phyloP scores from a whole-genome alignment of 2,329 filamentous ascomycete species.

The Colletotrichum tamarilloi region DNA sequence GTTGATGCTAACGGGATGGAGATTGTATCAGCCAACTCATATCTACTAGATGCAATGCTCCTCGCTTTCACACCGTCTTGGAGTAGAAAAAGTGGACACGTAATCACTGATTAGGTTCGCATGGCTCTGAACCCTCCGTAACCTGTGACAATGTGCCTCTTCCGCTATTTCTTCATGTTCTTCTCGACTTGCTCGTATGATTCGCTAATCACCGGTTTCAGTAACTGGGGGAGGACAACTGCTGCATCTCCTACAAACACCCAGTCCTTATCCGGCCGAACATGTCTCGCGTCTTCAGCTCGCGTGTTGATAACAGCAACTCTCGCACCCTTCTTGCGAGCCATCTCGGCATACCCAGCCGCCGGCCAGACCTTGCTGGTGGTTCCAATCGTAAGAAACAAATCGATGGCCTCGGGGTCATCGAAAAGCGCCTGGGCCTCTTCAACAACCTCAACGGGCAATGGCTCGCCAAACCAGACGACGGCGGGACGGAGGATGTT shows the following conservation, averaged over 20 bases:
- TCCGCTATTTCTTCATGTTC: no score
- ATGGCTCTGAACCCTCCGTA: no score
- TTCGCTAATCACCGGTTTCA: slow-evolving; percentile 30
- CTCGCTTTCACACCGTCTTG: no score
- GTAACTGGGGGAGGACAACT: slow-evolving; percentile 26
- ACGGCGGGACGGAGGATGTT: slow-evolving; percentile 72
- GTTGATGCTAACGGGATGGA: no score
- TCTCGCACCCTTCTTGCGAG: slow-evolving; percentile 65
- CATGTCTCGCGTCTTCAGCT: slow-evolving; percentile 40
- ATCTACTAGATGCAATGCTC: no score
- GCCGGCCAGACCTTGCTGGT: slow-evolving; percentile 73
- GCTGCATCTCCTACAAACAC: slow-evolving; percentile 36
- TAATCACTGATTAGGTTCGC: no score
- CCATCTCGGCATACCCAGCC: slow-evolving; percentile 68
- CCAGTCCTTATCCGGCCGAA: slow-evolving; percentile 28
- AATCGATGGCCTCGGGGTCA: slow-evolving; percentile 59
- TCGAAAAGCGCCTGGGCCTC: slow-evolving; percentile 65
- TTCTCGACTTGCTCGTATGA: no score
- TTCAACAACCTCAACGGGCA: slow-evolving; percentile 62
- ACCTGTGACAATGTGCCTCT: no score
- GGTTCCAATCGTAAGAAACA: slow-evolving; percentile 76
- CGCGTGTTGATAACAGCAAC: slow-evolving; percentile 75
- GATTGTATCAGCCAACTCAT: no score
- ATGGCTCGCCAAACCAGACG: slow-evolving; percentile 74
- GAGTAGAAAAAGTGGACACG: no score